Percentiles rank a stretch among this genome's conserved stretches.
phyloP scores from a whole-genome alignment of 345 rosid genomes.

The Pistacia vera region DNA sequence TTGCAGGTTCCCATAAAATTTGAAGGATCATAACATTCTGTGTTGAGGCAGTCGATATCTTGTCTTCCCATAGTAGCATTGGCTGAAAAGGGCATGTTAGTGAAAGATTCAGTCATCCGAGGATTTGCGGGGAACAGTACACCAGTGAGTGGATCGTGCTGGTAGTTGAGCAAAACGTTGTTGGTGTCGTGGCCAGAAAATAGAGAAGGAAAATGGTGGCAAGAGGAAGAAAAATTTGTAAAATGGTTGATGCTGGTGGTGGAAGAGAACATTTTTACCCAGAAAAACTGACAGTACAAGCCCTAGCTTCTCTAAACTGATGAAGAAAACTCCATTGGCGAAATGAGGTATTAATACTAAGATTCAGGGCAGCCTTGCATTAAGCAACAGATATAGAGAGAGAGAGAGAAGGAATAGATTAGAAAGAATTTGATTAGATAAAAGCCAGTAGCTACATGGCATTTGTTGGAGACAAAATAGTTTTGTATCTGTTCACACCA shows the following conservation, averaged over 20 bases:
- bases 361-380: background rate
- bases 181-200: slow-evolving; percentile 13
- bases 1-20: slow-evolving; percentile 12
- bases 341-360: background rate
- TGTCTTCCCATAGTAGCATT: slow-evolving; percentile 12
- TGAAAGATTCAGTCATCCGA: slow-evolving; percentile 13
- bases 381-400: background rate
- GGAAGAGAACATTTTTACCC: slow-evolving; percentile 32
- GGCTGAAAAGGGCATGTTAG: slow-evolving; percentile 17
- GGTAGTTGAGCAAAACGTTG: slow-evolving; percentile 17
- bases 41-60: background rate
- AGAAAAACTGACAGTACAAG: slow-evolving; percentile 9
- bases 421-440: background rate
- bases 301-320: slow-evolving; percentile 14
- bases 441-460: background rate
- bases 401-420: background rate
- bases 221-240: slow-evolving; percentile 21
- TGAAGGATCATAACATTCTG: slow-evolving; percentile 2
- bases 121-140: slow-evolving; percentile 17
- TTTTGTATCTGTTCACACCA: background rate
- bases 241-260: slow-evolving; percentile 16
- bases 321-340: background rate
- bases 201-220: slow-evolving; percentile 14
- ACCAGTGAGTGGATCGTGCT: slow-evolving; percentile 22
- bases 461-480: background rate